Conservation (phyloP, 2,329 filamentous ascomycete genomes). For the Penicillium sp. region DNA sequence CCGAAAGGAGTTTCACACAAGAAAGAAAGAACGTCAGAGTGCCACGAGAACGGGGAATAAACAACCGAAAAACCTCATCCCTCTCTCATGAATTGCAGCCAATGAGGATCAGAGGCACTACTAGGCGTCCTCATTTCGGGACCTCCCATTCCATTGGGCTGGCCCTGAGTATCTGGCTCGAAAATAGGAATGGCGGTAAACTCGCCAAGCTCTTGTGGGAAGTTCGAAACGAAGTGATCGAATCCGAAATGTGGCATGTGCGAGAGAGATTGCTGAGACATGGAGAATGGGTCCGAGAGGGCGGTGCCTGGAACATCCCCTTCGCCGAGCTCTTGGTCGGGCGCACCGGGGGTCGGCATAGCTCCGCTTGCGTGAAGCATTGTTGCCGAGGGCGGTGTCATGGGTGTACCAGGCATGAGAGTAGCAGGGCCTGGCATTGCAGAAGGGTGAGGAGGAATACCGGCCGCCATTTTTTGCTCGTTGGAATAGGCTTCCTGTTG, state of each 20-base stretch:
- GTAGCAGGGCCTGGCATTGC: constrained; percentile 11
- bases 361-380: constrained; percentile 7
- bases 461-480: constrained; percentile 12
- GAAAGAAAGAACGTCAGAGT: background rate
- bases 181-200: constrained; percentile 45
- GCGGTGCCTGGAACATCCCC: constrained; percentile 22
- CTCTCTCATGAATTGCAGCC: constrained; percentile 40
- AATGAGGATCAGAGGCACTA: constrained; percentile 28
- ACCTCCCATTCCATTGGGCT: constrained; percentile 16
- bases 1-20: background rate
- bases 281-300: constrained; percentile 30
- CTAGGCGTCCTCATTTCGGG: constrained; percentile 27
- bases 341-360: constrained; percentile 6
- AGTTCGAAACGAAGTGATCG: constrained; percentile 44
- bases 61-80: constrained; percentile 2
- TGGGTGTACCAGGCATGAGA: constrained; percentile 24
- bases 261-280: constrained; percentile 31
- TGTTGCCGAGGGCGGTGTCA: constrained; percentile 18
- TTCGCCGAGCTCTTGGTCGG: constrained; percentile 21
- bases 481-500: constrained; percentile 21
- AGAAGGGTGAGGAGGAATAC: constrained; percentile 10
- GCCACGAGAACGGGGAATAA: constrained; percentile 2
- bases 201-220: constrained; percentile 43
- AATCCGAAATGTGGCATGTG: constrained; percentile 39
- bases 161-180: constrained; percentile 34